phyloP scores from a whole-genome alignment of 116 monocot genomes.

The Posidonia oceanica region DNA sequence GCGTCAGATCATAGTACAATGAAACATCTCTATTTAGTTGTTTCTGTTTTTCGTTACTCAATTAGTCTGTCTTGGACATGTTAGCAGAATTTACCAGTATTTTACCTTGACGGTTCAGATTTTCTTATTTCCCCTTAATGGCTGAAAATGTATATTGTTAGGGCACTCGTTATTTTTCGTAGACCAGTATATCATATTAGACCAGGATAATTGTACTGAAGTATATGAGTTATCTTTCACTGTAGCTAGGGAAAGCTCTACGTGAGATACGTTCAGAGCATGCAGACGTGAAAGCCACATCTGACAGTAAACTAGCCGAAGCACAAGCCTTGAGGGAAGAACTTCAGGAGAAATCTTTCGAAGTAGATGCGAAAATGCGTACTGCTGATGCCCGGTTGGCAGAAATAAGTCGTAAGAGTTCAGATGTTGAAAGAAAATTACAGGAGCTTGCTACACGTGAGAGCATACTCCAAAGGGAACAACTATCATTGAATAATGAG shows the following conservation, averaged over 20 bases:
- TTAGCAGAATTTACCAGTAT: too few relatives aligned
- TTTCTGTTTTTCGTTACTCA: too few relatives aligned
- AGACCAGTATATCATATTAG: too few relatives aligned
- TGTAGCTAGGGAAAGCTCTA: slow-evolving; percentile 86
- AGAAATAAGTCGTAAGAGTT: slow-evolving; percentile 72
- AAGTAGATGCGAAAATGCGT: slow-evolving; percentile 52
- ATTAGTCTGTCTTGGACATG: too few relatives aligned
- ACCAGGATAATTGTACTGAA: slow-evolving; percentile 16
- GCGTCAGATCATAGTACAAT: too few relatives aligned
- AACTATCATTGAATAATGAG: slow-evolving; percentile 47
- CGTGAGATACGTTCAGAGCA: slow-evolving; percentile 60
- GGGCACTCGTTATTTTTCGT: not conserved
- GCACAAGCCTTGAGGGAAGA: slow-evolving; percentile 58
- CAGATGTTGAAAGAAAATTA: slow-evolving; percentile 67
- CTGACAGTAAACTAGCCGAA: slow-evolving; percentile 68
- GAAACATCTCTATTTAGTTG: too few relatives aligned
- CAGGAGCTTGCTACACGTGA: slow-evolving; percentile 62
- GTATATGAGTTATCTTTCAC: slow-evolving; percentile 17
- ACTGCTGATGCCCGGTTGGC: slow-evolving; percentile 77
- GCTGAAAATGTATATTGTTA: too few relatives aligned
- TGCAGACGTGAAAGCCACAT: slow-evolving; percentile 61
- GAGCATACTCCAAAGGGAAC: slow-evolving; percentile 55
- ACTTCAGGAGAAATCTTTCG: slow-evolving; percentile 65
- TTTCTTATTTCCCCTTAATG: too few relatives aligned
- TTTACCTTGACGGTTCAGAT: too few relatives aligned